Conservation (phyloP, 441 rosid species). For the Rhodomyrtus psidioides region DNA sequence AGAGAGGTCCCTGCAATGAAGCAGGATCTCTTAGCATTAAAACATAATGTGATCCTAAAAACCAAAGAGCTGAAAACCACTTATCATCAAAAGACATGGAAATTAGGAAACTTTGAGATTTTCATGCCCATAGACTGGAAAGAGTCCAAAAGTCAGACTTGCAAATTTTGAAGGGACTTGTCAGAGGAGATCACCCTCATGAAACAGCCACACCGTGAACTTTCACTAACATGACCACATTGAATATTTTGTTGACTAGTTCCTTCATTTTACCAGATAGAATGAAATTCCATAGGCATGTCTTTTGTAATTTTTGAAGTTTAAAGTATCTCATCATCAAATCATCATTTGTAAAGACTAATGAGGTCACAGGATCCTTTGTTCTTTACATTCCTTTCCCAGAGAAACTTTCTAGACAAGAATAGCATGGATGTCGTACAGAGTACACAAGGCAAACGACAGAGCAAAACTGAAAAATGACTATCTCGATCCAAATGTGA, state of each 20-base stretch:
- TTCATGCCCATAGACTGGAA: background rate
- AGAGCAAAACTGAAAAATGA: too few species aligned
- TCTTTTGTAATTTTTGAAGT: background rate
- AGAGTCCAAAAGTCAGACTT: background rate
- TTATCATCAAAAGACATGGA: background rate
- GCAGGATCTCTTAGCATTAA: background rate
- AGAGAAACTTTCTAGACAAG: too few species aligned
- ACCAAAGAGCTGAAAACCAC: background rate
- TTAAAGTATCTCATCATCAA: background rate
- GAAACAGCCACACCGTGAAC: background rate
- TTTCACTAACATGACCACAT: background rate
- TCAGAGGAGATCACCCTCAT: background rate
- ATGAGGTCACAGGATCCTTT: background rate
- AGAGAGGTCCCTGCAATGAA: constrained; percentile 77
- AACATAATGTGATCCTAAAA: background rate
- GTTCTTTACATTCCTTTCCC: too few species aligned
- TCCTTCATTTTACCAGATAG: background rate
- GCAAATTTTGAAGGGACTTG: background rate
- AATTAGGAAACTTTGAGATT: background rate
- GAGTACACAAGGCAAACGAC: too few species aligned
- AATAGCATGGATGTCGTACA: too few species aligned
- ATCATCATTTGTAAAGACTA: background rate
- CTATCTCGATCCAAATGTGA: too few species aligned
- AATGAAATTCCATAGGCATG: background rate
- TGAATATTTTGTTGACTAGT: background rate